These are phyloP conservation scores for Tarenaya hassleriana DNA, from an alignment of 345 rosid genomes.

Conservation along the genomic window DNA sequence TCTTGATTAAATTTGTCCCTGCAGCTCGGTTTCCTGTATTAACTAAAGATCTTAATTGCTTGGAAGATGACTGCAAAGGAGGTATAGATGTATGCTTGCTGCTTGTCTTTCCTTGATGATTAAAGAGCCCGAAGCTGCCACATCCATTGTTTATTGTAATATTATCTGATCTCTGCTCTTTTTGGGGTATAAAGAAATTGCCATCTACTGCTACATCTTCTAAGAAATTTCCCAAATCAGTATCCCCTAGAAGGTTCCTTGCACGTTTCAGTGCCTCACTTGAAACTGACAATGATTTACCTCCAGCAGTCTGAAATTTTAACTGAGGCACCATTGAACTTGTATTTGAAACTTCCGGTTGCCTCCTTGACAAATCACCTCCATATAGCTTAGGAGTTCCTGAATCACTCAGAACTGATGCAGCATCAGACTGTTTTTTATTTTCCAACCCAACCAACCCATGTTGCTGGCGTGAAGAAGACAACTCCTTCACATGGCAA, in stretches of 20 bases:
- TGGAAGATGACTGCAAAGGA: conserved; percentile 49
- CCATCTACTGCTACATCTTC: conserved; percentile 36
- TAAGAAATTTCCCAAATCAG: conserved; percentile 56
- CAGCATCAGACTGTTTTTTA: conserved; percentile 19
- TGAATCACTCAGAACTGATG: conserved; percentile 30
- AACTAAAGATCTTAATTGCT: conserved; percentile 28
- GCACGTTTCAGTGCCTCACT: conserved; percentile 79
- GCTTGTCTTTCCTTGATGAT: conserved; percentile 37
- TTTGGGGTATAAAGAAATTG: conserved; percentile 27
- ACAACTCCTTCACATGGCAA: conserved; percentile 25
- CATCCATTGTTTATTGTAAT: conserved; percentile 38
- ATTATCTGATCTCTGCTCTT: conserved; percentile 27
- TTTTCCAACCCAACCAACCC: too few relatives aligned
- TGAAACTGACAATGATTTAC: conserved; percentile 83
- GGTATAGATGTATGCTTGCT: conserved; percentile 40
- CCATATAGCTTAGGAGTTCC: conserved; percentile 27
- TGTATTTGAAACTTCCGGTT: conserved; percentile 28
- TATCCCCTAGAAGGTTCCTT: conserved; percentile 86
- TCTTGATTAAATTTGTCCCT: conserved; percentile 58
- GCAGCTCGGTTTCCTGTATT: conserved; percentile 27
- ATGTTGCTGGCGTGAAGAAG: conserved; percentile 21
- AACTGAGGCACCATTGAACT: conserved; percentile 44
- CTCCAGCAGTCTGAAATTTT: conserved; percentile 85
- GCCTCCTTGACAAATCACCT: conserved; percentile 23
- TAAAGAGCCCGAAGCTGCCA: conserved; percentile 23